Conservation (phyloP, 345 rosid species). For the Adansonia digitata region DNA sequence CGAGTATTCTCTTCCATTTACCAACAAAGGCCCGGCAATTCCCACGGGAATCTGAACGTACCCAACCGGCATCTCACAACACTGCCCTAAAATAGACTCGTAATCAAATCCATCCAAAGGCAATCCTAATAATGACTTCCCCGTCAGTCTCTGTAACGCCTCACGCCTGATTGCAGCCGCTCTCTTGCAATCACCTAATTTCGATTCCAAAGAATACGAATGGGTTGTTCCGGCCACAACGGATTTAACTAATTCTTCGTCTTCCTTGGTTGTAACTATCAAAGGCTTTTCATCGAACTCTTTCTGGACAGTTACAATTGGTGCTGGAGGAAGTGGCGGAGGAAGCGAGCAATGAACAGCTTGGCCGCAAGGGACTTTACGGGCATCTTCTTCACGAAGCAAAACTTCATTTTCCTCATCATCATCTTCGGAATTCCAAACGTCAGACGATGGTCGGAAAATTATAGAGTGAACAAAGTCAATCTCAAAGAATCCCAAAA, state of each 20-base stretch:
- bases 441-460: constrained; percentile 42
- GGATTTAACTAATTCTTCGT: constrained; percentile 45
- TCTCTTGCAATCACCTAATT: constrained; percentile 55
- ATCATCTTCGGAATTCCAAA: constrained; percentile 41
- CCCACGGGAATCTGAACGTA: constrained; percentile 76
- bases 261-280: constrained; percentile 28
- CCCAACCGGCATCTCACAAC: constrained; percentile 76
- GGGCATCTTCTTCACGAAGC: constrained; percentile 31
- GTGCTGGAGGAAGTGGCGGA: neutral
- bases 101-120: constrained; percentile 64
- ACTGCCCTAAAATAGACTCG: constrained; percentile 60
- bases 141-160: constrained; percentile 48
- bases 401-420: constrained; percentile 29
- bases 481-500: constrained; percentile 58
- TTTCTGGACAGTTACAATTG: neutral
- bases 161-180: constrained; percentile 56
- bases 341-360: constrained; percentile 36
- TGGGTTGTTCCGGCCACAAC: constrained; percentile 46
- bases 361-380: constrained; percentile 42
- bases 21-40: constrained; percentile 59
- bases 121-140: constrained; percentile 47
- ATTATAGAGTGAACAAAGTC: constrained; percentile 56
- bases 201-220: constrained; percentile 54
- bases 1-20: constrained; percentile 48
- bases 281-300: constrained; percentile 15